phyloP scores from a whole-genome alignment of 1,284 basidiomycete species.

The Stereum hirsutum region DNA sequence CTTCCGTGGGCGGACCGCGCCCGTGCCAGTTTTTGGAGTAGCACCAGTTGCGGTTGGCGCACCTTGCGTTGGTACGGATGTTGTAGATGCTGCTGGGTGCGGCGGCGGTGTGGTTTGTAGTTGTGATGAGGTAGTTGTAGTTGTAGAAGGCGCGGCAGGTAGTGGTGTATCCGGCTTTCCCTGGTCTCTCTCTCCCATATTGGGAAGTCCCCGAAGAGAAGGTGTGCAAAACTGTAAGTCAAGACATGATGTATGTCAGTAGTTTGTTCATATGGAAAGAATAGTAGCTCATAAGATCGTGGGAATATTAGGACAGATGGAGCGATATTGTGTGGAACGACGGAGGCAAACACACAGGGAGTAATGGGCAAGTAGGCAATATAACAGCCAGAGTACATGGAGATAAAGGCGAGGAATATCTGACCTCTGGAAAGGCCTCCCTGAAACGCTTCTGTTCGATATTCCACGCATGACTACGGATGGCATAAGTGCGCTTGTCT shows the following conservation, averaged over 20 bases:
- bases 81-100: constrained; percentile 3
- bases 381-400: too few relatives aligned
- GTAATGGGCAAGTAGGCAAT: too few relatives aligned
- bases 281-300: too few relatives aligned
- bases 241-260: too few relatives aligned
- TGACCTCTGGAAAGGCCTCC: constrained; percentile 79
- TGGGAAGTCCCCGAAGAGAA: constrained; percentile 65
- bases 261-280: too few relatives aligned
- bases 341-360: too few relatives aligned
- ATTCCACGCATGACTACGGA: constrained; percentile 82
- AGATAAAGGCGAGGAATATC: too few relatives aligned
- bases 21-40: constrained; percentile 4
- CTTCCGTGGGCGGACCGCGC: constrained; percentile 10
- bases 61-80: neutral
- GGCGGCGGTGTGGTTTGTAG: constrained; percentile 9
- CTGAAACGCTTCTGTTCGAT: constrained; percentile 71
- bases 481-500: constrained; percentile 74
- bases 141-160: constrained; percentile 9
- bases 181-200: constrained; percentile 77
- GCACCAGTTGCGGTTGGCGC: too few relatives aligned
- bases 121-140: too few relatives aligned
- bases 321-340: too few relatives aligned
- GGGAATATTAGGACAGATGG: too few relatives aligned
- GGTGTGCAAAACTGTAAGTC: constrained; percentile 65
- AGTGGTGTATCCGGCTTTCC: constrained; percentile 36